phyloP scores from a whole-genome alignment of 2,329 filamentous ascomycete species.

The Emericellopsis cladophorae region DNA sequence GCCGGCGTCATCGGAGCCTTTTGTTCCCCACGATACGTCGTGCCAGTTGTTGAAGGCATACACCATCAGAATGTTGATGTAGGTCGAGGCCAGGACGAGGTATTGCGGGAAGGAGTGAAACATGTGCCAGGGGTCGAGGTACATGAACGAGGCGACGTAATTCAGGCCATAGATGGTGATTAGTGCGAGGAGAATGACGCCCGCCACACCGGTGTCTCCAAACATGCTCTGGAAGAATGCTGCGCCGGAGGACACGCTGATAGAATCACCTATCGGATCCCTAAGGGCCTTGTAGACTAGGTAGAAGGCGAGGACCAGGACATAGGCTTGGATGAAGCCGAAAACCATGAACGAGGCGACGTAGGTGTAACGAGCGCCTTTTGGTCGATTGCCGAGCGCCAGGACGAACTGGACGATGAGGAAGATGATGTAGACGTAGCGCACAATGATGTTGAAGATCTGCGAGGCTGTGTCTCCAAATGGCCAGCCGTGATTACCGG shows the following conservation, averaged over 20 bases:
- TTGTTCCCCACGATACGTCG: slow-evolving; percentile 95
- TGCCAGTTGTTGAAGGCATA: slow-evolving; percentile 98
- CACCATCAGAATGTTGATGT: slow-evolving; percentile 93
- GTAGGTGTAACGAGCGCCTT: slow-evolving; percentile 80
- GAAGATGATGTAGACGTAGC: slow-evolving; percentile 79
- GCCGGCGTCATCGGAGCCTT: slow-evolving; percentile 85
- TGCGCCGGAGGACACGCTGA: slow-evolving; percentile 45
- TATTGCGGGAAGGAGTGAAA: slow-evolving; percentile 89
- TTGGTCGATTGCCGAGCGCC: slow-evolving; percentile 82
- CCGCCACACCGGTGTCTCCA: slow-evolving; percentile 51
- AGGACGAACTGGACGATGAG: slow-evolving; percentile 83
- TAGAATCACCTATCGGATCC: slow-evolving; percentile 31
- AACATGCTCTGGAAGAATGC: slow-evolving; percentile 69
- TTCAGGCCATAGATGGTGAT: slow-evolving; percentile 86
- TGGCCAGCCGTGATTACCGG: slow-evolving; percentile 56
- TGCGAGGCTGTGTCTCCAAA: slow-evolving; percentile 74
- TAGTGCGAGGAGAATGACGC: slow-evolving; percentile 80
- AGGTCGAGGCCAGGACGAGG: slow-evolving; percentile 76
- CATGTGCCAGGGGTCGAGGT: slow-evolving; percentile 96
- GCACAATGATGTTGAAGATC: slow-evolving; percentile 72
- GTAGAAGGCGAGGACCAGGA: slow-evolving; percentile 72
- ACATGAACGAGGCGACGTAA: slow-evolving; percentile 85
- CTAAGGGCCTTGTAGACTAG: slow-evolving; percentile 69
- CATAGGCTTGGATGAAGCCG: slow-evolving; percentile 71
- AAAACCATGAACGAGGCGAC: slow-evolving; percentile 75